A percentile compares a stretch with the other conserved stretches of the same genome.
These are phyloP conservation scores for Yamadazyma triangularis DNA, from an alignment of 1,139 yeast genomes.

Conservation along the genomic window DNA sequence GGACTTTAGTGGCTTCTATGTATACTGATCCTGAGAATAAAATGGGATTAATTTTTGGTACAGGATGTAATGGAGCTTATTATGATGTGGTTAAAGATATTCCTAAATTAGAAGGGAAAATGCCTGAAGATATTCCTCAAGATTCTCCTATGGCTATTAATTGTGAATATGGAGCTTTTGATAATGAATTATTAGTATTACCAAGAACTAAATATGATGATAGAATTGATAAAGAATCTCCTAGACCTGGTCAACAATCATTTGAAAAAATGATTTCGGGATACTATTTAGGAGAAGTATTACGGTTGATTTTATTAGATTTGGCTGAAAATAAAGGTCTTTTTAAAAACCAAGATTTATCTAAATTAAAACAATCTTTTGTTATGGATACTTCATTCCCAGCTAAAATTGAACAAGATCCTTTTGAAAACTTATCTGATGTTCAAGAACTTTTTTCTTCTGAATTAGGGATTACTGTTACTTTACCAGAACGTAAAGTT, in stretches of 20 bases:
- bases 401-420: conserved; percentile 83
- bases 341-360: conserved; percentile 64
- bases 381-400: conserved; percentile 88
- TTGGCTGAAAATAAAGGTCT: conserved; percentile 55
- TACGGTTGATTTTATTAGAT: conserved; percentile 78
- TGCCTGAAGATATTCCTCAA: conserved; percentile 57
- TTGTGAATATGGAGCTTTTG: conserved; percentile 98
- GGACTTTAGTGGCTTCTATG: conserved; percentile 93
- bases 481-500: conserved; percentile 75
- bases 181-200: conserved; percentile 75
- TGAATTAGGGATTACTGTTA: conserved; percentile 59
- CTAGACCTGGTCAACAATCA: conserved; percentile 94
- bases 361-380: conserved; percentile 55
- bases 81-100: conserved; percentile 72
- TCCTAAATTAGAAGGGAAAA: conserved; percentile 76
- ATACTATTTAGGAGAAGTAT: conserved; percentile 88
- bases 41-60: conserved; percentile 96
- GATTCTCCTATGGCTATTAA: conserved; percentile 89
- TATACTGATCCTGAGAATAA: conserved; percentile 84
- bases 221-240: conserved; percentile 76
- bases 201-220: conserved; percentile 91
- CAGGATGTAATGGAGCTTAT: conserved; percentile 98
- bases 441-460: conserved; percentile 62
- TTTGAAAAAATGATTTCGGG: conserved; percentile 99
- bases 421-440: conserved; percentile 78